Evolutionary conservation across 768 basidiomycete genomes (phyloP).

Genomic region (Kwoniella dejecticola): DNA sequence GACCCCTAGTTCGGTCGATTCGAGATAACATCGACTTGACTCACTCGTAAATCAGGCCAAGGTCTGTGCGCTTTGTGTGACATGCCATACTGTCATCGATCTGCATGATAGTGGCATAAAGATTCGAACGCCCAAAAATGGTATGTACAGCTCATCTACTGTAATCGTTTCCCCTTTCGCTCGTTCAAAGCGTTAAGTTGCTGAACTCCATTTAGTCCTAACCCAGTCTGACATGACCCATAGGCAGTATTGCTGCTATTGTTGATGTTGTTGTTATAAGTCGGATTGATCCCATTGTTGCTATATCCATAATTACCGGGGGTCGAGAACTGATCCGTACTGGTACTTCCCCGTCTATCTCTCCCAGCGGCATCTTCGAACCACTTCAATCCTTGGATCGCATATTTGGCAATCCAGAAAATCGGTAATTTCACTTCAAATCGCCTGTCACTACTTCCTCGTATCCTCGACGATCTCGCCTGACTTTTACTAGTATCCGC

Average conservation of each 20-base stretch:
- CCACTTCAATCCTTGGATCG: conserved; percentile 39
- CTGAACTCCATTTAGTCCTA: neutral
- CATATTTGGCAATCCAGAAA: conserved; percentile 43
- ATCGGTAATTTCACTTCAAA: conserved; percentile 31
- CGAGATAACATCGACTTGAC: no score
- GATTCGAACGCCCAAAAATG: no score
- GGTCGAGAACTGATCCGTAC: neutral
- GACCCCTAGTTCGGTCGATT: no score
- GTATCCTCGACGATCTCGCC: neutral
- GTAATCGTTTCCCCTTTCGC: conserved; percentile 4
- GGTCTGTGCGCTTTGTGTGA: no score
- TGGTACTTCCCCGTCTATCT: conserved; percentile 16
- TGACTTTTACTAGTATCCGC: neutral
- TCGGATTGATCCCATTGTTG: neutral
- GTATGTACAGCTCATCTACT: neutral
- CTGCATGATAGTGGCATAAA: no score
- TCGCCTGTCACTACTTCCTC: neutral
- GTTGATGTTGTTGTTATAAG: neutral
- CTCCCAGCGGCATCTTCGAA: conserved; percentile 37
- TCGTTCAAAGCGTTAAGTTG: neutral
- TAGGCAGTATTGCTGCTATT: neutral
- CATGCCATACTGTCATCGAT: no score
- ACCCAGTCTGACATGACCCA: neutral
- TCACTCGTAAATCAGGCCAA: no score
- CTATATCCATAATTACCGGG: neutral